Evolutionary conservation across 1,139 yeast genomes (phyloP).

Genomic region (Protomyces pachydermus): DNA sequence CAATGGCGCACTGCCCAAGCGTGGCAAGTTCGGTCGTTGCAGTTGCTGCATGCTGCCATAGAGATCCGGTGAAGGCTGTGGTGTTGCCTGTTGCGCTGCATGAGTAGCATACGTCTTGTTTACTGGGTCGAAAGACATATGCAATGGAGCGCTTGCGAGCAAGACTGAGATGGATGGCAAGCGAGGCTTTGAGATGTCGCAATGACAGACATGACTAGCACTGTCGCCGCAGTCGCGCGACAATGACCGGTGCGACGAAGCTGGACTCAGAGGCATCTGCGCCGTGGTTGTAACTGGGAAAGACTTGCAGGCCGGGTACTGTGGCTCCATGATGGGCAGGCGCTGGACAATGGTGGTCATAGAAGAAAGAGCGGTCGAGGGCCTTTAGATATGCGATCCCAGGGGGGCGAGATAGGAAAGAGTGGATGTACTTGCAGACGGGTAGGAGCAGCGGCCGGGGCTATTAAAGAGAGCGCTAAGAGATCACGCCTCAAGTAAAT

Average conservation of each 20-base stretch:
- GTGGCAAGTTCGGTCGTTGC: neutral
- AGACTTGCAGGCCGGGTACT: neutral
- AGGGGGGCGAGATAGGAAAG: no score
- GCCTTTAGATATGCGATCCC: no score
- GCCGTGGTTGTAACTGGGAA: neutral
- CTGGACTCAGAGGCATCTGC: neutral
- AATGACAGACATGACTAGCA: neutral
- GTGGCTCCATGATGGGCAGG: neutral
- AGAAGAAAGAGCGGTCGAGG: neutral
- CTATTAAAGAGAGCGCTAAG: no score
- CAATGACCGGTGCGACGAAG: neutral
- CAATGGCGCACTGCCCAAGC: neutral
- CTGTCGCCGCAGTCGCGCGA: neutral
- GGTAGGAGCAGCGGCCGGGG: no score
- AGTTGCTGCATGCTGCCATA: neutral
- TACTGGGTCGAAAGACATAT: neutral
- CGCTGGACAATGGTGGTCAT: neutral
- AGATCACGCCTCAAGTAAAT: no score
- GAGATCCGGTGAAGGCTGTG: constrained; percentile 13
- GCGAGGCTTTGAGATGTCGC: constrained; percentile 1
- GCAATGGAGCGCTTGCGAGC: constrained; percentile 2
- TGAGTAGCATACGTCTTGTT: neutral
- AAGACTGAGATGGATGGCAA: constrained; percentile 13
- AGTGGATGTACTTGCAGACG: no score
- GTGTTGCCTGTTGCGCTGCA: constrained; percentile 14